Evolutionary conservation across 2,329 filamentous ascomycete species (phyloP), one percentile per base, ranked within the genome.

Genomic region (Alternaria alternata): DNA sequence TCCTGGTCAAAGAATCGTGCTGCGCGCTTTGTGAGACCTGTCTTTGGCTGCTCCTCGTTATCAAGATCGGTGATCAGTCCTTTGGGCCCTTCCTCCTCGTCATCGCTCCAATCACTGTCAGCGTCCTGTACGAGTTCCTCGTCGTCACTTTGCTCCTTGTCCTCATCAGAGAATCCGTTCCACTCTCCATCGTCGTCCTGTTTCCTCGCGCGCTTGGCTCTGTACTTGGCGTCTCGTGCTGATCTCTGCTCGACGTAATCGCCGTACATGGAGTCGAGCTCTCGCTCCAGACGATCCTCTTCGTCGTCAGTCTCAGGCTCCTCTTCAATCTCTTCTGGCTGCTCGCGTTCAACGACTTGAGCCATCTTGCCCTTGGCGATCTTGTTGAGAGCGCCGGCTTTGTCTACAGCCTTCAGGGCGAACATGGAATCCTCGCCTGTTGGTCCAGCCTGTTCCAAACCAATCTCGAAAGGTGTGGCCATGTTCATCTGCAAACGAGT

Each of bases 401-500:
- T 91, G 75, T 97, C 92, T 44, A 96, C 86, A 8, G 88, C 82
- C 78, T 93, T 96, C 47, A 98, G 85, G 3, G 88, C 88, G 76
- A 99, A 99, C 83, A 97, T 95, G 28, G 91, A 84, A 46, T 93
- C 91, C 42, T 93, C 89, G 24, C 92, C 94, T 51, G 87, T 83
- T 0, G 92, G 91, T 0, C 92, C 92, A 24, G 87, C 81, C 79
- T 95, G 93, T 75, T 97, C 95, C 81, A 96, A 87, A 72, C 95
- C 95, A 64, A 99, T 97, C 66, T 99, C 95, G 84, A 93, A 95
- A 7, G 95, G 95, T 0, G 93, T 91, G 2, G 90, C 90, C 95
- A 99, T 99, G 81, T 97, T 90, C 83, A 99, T 88, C 79, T 99
- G 95, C 90, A 99, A 91, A 34, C 95, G 89, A n/a, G 96, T 85